These are phyloP conservation scores for Fusarium chlamydosporum DNA, from an alignment of 2,329 filamentous ascomycete genomes.

Conservation along the genomic window DNA sequence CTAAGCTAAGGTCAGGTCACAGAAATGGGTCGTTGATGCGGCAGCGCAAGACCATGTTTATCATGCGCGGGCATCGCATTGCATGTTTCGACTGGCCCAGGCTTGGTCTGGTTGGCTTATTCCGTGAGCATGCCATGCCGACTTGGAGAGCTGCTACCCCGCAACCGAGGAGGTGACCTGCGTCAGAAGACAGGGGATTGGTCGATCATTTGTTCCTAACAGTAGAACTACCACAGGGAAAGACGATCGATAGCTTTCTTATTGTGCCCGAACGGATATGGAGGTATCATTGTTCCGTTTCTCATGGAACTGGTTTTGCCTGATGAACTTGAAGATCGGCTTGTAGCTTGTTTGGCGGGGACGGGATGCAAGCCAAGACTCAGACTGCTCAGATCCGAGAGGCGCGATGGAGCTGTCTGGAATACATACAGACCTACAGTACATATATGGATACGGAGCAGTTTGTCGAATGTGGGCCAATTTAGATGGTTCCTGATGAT, in stretches of 20 bases:
- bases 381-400: slow-evolving; percentile 12
- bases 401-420: neutral
- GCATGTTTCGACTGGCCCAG: slow-evolving; percentile 31
- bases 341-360: slow-evolving; percentile 48
- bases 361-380: slow-evolving; percentile 48
- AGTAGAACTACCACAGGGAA: neutral
- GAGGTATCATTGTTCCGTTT: slow-evolving; percentile 20
- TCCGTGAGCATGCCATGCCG: slow-evolving; percentile 31
- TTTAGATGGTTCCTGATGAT: slow-evolving; percentile 7
- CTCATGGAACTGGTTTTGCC: slow-evolving; percentile 2
- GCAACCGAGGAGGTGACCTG: slow-evolving; percentile 45
- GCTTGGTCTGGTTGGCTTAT: slow-evolving; percentile 32
- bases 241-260: slow-evolving; percentile 13
- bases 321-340: slow-evolving; percentile 7
- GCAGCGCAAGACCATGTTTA: slow-evolving; percentile 49
- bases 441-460: slow-evolving; percentile 1
- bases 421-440: neutral
- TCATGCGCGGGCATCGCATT: slow-evolving; percentile 36
- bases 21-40: slow-evolving; percentile 50
- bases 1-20: slow-evolving; percentile 46
- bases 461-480: slow-evolving; percentile 25
- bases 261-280: slow-evolving; percentile 28
- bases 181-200: slow-evolving; percentile 48
- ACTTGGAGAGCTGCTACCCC: slow-evolving; percentile 46
- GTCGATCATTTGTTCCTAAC: slow-evolving; percentile 30